Conservation (phyloP, 2,329 filamentous ascomycete genomes). For the Exserohilum turcica region DNA sequence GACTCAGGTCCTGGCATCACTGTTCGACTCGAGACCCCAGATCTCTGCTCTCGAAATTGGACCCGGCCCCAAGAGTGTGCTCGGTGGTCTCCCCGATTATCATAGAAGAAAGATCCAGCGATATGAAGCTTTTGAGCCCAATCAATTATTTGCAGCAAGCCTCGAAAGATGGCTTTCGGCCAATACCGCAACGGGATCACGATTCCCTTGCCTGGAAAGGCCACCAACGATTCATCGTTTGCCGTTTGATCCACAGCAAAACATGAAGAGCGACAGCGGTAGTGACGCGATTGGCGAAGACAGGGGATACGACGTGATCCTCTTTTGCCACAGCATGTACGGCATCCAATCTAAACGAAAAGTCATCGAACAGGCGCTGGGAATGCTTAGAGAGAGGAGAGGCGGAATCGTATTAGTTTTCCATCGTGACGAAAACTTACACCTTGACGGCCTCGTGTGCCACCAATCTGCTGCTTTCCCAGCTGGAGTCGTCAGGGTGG, state of each 20-base stretch:
- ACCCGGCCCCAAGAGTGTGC: conserved; percentile 61
- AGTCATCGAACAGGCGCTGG: conserved; percentile 55
- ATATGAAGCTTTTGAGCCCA: conserved; percentile 63
- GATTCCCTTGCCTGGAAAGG: conserved; percentile 52
- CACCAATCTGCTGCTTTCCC: conserved; percentile 56
- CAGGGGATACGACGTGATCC: conserved; percentile 59
- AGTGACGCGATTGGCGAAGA: conserved; percentile 12
- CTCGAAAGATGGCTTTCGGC: conserved; percentile 52
- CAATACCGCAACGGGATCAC: conserved; percentile 27
- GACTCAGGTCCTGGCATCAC: conserved; percentile 47
- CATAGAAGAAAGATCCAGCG: conserved; percentile 53
- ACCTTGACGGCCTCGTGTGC: conserved; percentile 57
- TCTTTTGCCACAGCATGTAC: conserved; percentile 70
- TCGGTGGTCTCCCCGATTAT: conserved; percentile 55
- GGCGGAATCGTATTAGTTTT: conserved; percentile 60
- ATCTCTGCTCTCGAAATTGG: conserved; percentile 65
- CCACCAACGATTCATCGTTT: conserved; percentile 46
- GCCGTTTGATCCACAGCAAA: conserved; percentile 48
- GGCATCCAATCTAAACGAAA: conserved; percentile 58
- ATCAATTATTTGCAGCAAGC: conserved; percentile 50
- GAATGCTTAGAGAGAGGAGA: conserved; percentile 51
- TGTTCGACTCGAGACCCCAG: conserved; percentile 49
- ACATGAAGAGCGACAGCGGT: conserved; percentile 21
- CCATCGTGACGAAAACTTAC: conserved; percentile 56
- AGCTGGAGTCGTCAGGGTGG: conserved; percentile 51